Evolutionary conservation across 257 asterid genomes (phyloP).

Genomic region (Solanum medicagineum): DNA sequence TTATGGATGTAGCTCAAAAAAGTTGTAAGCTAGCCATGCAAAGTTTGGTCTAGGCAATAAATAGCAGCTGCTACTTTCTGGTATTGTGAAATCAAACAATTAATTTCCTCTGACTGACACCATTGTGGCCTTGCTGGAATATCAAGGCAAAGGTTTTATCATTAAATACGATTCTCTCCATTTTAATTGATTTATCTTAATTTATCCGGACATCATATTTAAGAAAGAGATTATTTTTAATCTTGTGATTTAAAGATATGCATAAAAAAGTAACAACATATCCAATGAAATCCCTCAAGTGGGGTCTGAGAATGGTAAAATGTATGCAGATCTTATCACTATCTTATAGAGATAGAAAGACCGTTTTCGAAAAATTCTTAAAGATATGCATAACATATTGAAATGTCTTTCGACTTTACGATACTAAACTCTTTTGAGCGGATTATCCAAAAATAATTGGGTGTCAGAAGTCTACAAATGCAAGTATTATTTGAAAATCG

Average conservation of each 20-base stretch:
- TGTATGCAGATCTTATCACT: too few species aligned
- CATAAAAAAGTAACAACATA: background rate
- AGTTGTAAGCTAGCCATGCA: background rate
- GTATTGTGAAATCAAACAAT: background rate
- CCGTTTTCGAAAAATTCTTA: background rate
- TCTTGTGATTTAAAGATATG: background rate
- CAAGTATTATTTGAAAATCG: too few species aligned
- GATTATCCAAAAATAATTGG: too few species aligned
- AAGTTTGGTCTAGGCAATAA: background rate
- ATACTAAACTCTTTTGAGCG: background rate
- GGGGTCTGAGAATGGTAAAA: too few species aligned
- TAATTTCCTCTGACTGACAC: background rate
- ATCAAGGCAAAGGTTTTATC: background rate
- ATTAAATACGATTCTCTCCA: background rate
- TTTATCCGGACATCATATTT: accelerated
- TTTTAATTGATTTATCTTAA: background rate
- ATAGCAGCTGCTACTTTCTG: background rate
- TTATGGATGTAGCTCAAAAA: background rate
- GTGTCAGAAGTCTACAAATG: background rate
- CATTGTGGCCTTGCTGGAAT: background rate
- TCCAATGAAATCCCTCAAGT: too few species aligned
- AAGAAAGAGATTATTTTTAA: background rate
- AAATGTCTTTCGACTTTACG: background rate
- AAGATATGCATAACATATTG: background rate
- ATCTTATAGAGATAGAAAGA: too few species aligned